phyloP scores from a whole-genome alignment of 768 basidiomycete species.

The Rhizopogon sp. region DNA sequence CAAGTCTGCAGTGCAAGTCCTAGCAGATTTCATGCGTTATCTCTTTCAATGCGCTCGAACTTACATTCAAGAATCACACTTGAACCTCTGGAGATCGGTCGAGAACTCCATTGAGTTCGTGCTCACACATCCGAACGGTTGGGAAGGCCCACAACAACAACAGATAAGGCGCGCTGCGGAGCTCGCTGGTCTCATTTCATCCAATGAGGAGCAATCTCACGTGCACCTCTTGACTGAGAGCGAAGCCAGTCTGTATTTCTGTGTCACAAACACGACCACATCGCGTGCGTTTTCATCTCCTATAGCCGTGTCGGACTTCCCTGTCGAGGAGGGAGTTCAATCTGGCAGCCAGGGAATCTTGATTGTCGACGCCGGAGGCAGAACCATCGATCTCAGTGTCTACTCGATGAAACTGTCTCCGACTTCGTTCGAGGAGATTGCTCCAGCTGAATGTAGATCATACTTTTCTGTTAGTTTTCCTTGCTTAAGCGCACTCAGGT shows the following conservation, averaged over 20 bases:
- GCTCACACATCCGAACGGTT: constrained; percentile 26
- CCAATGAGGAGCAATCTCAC: constrained; percentile 6
- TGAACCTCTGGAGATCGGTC: constrained; percentile 25
- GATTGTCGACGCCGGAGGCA: constrained; percentile 44
- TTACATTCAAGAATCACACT: constrained; percentile 21
- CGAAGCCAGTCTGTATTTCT: constrained; percentile 27
- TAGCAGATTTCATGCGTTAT: constrained; percentile 24
- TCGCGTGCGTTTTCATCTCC: constrained; percentile 19
- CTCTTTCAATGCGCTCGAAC: constrained; percentile 17
- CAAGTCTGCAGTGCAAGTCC: constrained; percentile 16
- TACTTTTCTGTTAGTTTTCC: neutral
- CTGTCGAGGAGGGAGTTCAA: neutral
- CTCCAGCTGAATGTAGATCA: neutral
- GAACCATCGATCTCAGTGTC: constrained; percentile 34
- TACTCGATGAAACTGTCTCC: constrained; percentile 20
- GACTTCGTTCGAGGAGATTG: neutral
- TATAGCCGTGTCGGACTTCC: neutral
- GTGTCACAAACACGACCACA: constrained; percentile 38
- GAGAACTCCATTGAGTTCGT: constrained; percentile 17
- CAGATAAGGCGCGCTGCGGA: constrained; percentile 22
- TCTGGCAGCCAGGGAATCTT: constrained; percentile 31
- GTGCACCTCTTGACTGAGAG: constrained; percentile 24
- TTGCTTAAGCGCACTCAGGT: constrained; percentile 17
- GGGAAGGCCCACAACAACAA: constrained; percentile 26
- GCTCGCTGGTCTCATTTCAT: constrained; percentile 18